Conservation (phyloP, 228 moss, liverwort and hornwort species). For the Sphagnum magellanicum region DNA sequence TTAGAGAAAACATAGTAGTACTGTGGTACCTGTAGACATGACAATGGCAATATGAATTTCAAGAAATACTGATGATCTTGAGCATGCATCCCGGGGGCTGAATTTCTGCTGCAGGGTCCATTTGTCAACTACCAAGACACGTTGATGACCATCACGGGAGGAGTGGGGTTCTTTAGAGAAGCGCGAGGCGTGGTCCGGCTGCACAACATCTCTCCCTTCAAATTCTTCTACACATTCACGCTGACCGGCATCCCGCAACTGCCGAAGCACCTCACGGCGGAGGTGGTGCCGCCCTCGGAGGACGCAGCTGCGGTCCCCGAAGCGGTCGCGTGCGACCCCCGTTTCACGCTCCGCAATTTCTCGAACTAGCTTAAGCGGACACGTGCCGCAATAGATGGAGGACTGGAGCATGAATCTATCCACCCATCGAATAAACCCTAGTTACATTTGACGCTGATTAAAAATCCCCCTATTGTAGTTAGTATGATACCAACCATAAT, state of each 20-base stretch:
- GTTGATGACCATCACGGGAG: slow-evolving; percentile 44
- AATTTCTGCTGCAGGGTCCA: slow-evolving; percentile 21
- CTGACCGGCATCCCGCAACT: slow-evolving; percentile 28
- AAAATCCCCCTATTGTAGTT: no score
- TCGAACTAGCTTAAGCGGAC: slow-evolving; percentile 11
- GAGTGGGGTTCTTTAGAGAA: slow-evolving; percentile 40
- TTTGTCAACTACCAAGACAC: slow-evolving; percentile 35
- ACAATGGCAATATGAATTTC: no score
- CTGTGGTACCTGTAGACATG: no score
- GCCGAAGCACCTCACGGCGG: slow-evolving; percentile 21
- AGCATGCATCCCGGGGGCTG: no score
- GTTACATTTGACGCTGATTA: no score
- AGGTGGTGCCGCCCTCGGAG: slow-evolving; percentile 15
- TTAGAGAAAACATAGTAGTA: no score
- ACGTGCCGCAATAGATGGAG: no score
- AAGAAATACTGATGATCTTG: no score
- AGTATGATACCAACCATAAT: no score
- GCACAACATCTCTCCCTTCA: slow-evolving; percentile 47
- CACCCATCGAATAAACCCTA: no score
- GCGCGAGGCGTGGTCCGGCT: slow-evolving; percentile 37
- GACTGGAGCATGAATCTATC: no score
- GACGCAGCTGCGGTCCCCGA: slow-evolving; percentile 16
- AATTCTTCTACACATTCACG: slow-evolving; percentile 47
- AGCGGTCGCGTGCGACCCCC: slow-evolving; percentile 28
- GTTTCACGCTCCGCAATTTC: slow-evolving; percentile 39